Evolutionary conservation across 2,329 filamentous ascomycete genomes (phyloP).

Genomic region (Monilinia fructicola): DNA sequence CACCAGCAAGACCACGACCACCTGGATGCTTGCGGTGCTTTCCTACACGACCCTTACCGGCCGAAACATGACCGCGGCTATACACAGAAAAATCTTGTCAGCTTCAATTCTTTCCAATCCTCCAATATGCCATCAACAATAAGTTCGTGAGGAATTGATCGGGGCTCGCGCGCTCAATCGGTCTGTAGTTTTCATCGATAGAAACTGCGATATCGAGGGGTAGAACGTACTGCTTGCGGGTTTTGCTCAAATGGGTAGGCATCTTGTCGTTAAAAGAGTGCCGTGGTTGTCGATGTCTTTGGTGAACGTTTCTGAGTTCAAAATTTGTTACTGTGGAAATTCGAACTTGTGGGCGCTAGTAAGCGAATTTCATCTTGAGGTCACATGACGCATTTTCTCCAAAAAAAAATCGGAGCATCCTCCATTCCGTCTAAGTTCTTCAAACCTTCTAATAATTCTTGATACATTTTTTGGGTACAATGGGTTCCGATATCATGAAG

Average conservation of each 20-base stretch:
- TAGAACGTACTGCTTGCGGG: conserved; percentile 70
- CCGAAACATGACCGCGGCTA: conserved; percentile 95
- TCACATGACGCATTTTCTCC: background rate
- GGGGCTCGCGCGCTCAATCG: conserved; percentile 21
- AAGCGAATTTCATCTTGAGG: conserved; percentile 4
- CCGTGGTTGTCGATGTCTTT: conserved; percentile 33
- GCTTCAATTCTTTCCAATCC: conserved; percentile 25
- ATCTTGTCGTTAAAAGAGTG: conserved; percentile 51
- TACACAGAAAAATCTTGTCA: conserved; percentile 38
- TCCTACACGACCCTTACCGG: conserved; percentile 96
- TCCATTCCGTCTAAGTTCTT: background rate
- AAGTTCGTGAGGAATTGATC: conserved; percentile 14
- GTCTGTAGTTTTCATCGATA: conserved; percentile 12
- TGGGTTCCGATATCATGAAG: background rate
- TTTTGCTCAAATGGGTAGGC: conserved; percentile 75
- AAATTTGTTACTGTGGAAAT: conserved; percentile 4
- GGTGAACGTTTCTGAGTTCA: background rate
- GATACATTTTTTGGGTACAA: background rate
- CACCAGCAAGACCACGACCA: conserved; percentile 91
- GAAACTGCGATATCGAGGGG: conserved; percentile 18
- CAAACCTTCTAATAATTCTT: background rate
- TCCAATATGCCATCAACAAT: conserved; percentile 10
- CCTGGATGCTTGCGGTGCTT: conserved; percentile 94
- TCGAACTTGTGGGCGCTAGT: conserved; percentile 19
- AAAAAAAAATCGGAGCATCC: background rate